Conservation (phyloP, 495 filamentous ascomycete genomes). For the Penicillium chermesinum region DNA sequence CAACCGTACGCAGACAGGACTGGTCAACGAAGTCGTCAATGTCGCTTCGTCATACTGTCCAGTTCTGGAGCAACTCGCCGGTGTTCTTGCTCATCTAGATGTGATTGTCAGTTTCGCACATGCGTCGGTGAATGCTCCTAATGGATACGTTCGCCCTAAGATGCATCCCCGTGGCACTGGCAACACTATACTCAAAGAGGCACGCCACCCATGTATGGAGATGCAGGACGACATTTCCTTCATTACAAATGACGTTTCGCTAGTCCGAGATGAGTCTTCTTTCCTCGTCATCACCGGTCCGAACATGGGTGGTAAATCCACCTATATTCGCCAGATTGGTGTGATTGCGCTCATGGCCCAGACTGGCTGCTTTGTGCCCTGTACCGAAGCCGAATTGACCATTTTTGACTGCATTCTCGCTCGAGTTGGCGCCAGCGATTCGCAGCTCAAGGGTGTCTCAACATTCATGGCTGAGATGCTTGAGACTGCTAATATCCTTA, state of each 20-base stretch:
- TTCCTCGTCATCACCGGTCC: slow-evolving; percentile 98
- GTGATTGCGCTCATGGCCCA: slow-evolving; percentile 98
- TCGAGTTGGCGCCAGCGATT: slow-evolving; percentile 90
- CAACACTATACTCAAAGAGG: slow-evolving; percentile 86
- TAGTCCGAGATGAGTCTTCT: slow-evolving; percentile 73
- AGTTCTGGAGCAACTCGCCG: slow-evolving; percentile 84
- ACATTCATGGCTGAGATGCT: slow-evolving; percentile 99
- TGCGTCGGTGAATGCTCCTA: slow-evolving; percentile 87
- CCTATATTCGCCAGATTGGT: slow-evolving; percentile 96
- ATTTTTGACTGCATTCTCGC: slow-evolving; percentile 98
- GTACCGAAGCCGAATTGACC: slow-evolving; percentile 81
- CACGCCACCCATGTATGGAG: slow-evolving; percentile 97
- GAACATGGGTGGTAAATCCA: slow-evolving; percentile 99
- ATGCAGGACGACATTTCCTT: slow-evolving; percentile 98
- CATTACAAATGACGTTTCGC: slow-evolving; percentile 93
- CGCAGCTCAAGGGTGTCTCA: slow-evolving; percentile 94
- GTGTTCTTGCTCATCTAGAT: slow-evolving; percentile 87
- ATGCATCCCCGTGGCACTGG: slow-evolving; percentile 89
- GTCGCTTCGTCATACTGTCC: slow-evolving; percentile 95
- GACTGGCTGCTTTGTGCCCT: slow-evolving; percentile 94
- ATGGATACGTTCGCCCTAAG: slow-evolving; percentile 82
- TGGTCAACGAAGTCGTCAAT: slow-evolving; percentile 88
- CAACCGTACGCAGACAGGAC: slow-evolving; percentile 85
- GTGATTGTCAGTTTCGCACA: slow-evolving; percentile 96
- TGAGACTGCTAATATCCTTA: slow-evolving; percentile 97